Evolutionary conservation across 2,329 filamentous ascomycete species (phyloP).

Genomic region (Fusarium mangiferae): DNA sequence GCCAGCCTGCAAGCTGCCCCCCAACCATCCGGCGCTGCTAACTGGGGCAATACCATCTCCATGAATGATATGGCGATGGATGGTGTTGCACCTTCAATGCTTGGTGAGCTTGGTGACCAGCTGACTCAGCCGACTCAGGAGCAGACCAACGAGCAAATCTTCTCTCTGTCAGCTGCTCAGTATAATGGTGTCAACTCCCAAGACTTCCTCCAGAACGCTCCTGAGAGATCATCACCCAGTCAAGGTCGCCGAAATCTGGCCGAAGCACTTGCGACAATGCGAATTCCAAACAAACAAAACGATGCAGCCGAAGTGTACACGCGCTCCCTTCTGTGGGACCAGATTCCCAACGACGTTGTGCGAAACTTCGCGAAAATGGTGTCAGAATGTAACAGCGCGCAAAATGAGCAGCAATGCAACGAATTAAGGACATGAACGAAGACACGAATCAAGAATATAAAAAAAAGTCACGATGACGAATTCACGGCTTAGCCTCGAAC

Average conservation of each 20-base stretch:
- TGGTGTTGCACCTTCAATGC: conserved; percentile 65
- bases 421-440: conserved; percentile 54
- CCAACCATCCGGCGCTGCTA: conserved; percentile 61
- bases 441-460: conserved; percentile 41
- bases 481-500: conserved; percentile 37
- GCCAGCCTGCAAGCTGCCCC: conserved; percentile 59
- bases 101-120: conserved; percentile 73
- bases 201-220: conserved; percentile 72
- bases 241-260: conserved; percentile 79
- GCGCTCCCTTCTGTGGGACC: conserved; percentile 91
- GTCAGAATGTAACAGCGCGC: conserved; percentile 72
- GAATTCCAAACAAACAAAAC: conserved; percentile 74
- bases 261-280: conserved; percentile 83
- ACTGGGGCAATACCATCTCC: conserved; percentile 52
- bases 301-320: conserved; percentile 88
- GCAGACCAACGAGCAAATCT: conserved; percentile 88
- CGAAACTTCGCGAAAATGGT: conserved; percentile 93
- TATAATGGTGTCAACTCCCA: conserved; percentile 80
- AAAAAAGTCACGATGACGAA: conserved; percentile 52
- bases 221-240: conserved; percentile 63
- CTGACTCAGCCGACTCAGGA: conserved; percentile 82
- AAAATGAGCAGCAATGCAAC: conserved; percentile 56
- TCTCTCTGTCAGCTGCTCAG: conserved; percentile 85
- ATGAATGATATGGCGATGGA: conserved; percentile 54
- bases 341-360: conserved; percentile 91